Conservation (phyloP, 495 filamentous ascomycete genomes). For the Parathielavia appendiculata region DNA sequence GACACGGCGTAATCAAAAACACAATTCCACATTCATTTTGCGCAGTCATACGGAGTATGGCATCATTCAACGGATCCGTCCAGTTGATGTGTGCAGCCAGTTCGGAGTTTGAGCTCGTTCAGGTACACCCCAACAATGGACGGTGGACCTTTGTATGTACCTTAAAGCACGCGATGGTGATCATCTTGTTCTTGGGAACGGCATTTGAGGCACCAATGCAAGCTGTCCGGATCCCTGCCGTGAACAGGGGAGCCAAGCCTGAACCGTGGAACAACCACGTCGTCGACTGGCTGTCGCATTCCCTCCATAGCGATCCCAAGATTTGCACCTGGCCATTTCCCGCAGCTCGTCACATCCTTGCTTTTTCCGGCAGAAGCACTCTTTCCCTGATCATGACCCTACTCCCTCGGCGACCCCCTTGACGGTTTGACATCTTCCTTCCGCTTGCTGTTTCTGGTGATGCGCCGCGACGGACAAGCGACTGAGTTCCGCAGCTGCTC, state of each 20-base stretch:
- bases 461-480: constrained; percentile 9
- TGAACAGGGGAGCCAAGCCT: constrained; percentile 5
- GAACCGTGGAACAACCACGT: constrained; percentile 19
- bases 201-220: constrained; percentile 10
- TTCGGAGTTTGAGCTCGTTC: no score
- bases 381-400: constrained; percentile 15
- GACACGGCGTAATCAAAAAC: no score
- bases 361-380: not conserved
- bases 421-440: not conserved
- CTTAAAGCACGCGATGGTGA: constrained; percentile 4
- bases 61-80: no score
- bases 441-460: constrained; percentile 11
- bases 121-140: no score
- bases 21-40: no score
- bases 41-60: no score
- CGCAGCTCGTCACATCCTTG: constrained; percentile 13
- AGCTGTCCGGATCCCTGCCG: constrained; percentile 12
- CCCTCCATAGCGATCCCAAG: not conserved
- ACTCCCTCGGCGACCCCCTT: not conserved
- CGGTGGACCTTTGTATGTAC: not conserved
- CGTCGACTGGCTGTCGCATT: constrained; percentile 12
- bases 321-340: constrained; percentile 16
- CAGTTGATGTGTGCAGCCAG: no score
- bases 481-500: constrained; percentile 9
- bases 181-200: constrained; percentile 4